These are phyloP conservation scores for Liquidambar formosana DNA, from an alignment of 164 flowering plant genomes.

Conservation along the genomic window DNA sequence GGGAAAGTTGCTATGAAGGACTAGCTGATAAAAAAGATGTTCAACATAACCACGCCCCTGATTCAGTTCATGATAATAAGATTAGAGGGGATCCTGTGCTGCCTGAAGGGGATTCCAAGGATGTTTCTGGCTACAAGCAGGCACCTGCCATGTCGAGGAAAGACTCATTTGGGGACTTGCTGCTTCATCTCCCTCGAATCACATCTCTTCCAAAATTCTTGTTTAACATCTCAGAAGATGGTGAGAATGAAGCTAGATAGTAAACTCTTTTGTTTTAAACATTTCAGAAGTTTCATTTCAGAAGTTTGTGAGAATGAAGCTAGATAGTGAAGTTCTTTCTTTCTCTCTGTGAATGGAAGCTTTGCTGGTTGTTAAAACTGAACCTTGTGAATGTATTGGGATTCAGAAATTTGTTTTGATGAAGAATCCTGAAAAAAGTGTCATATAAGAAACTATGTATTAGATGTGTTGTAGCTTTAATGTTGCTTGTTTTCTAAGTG, in stretches of 20 bases:
- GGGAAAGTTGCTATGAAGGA: conserved; percentile 20
- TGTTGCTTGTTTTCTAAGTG: background rate
- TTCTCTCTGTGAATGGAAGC: background rate
- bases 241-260: conserved; percentile 46
- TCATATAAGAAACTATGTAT: conserved; percentile 5
- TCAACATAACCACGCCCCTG: conserved; percentile 7
- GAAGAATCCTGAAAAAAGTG: conserved; percentile 36
- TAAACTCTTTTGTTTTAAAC: conserved; percentile 14
- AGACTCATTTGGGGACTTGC: conserved; percentile 78
- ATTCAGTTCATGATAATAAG: conserved; percentile 16
- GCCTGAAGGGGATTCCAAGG: conserved; percentile 28
- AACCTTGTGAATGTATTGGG: conserved; percentile 17
- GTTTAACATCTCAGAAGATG: conserved; percentile 71
- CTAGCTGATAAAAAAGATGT: conserved; percentile 17
- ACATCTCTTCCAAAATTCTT: conserved; percentile 83
- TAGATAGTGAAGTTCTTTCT: conserved; percentile 26
- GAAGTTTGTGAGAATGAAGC: conserved; percentile 56
- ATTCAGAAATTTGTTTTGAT: conserved; percentile 42
- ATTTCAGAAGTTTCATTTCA: conserved; percentile 69
- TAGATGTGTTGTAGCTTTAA: background rate
- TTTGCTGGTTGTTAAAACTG: background rate
- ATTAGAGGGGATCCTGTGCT: conserved; percentile 6
- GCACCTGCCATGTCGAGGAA: conserved; percentile 60
- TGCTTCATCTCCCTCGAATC: conserved; percentile 84
- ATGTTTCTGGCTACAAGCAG: conserved; percentile 38